Conservation (phyloP, 257 asterid species). For the Ajuga chamaepitys region DNA sequence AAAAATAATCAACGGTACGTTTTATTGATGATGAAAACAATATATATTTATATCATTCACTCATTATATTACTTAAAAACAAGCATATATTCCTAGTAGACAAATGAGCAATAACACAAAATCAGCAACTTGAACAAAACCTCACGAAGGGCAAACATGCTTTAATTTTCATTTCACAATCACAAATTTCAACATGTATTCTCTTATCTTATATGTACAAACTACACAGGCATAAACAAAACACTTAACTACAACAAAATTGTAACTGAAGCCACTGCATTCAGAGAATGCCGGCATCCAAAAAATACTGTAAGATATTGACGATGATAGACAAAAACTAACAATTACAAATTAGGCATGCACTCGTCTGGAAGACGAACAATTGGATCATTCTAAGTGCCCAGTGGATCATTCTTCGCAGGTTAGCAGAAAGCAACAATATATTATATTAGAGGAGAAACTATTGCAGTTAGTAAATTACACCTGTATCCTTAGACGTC, state of each 20-base stretch:
- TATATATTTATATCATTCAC: no score
- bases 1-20: no score
- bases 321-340: slow-evolving; percentile 1
- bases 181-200: not conserved
- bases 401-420: not conserved
- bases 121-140: no score
- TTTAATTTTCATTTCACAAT: slow-evolving; percentile 3
- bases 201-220: slow-evolving; percentile 27
- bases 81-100: no score
- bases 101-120: no score
- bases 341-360: slow-evolving; percentile 4
- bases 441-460: not conserved
- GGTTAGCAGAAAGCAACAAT: slow-evolving; percentile 12
- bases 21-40: no score
- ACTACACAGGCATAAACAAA: slow-evolving; percentile 10
- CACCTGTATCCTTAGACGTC: slow-evolving; percentile 80
- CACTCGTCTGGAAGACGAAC: not conserved
- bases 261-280: slow-evolving; percentile 25
- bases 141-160: not conserved
- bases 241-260: slow-evolving; percentile 23
- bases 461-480: slow-evolving; percentile 22
- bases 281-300: slow-evolving; percentile 10
- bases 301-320: not conserved
- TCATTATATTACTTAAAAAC: no score
- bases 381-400: not conserved